These are phyloP conservation scores for Artemisia annua DNA, from an alignment of 129 eudicot genomes.

Conservation along the genomic window DNA sequence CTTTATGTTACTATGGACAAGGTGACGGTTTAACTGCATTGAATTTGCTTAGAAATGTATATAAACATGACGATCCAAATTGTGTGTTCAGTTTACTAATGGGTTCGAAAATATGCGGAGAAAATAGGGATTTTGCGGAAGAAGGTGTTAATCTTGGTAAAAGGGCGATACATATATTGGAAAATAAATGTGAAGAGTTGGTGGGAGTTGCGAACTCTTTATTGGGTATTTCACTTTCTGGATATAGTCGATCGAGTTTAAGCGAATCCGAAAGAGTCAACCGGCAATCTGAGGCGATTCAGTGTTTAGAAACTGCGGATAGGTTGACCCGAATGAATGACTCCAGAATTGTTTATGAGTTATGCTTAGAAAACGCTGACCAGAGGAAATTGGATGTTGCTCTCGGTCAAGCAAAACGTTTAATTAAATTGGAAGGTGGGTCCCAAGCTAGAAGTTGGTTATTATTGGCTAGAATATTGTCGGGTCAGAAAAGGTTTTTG, in stretches of 20 bases:
- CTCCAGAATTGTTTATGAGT: conserved; percentile 48
- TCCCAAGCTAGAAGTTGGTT: conserved; percentile 58
- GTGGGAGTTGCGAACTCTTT: conserved; percentile 58
- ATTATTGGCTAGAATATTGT: conserved; percentile 67
- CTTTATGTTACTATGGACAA: conserved; percentile 72
- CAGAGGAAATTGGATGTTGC: conserved; percentile 84
- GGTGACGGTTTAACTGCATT: conserved; percentile 63
- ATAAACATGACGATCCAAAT: conserved; percentile 48
- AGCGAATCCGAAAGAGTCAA: conserved; percentile 57
- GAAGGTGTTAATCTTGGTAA: conserved; percentile 63
- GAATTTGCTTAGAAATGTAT: conserved; percentile 54
- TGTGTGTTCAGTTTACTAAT: conserved; percentile 54
- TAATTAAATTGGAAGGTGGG: conserved; percentile 68
- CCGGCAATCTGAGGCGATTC: conserved; percentile 57
- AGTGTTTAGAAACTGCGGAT: conserved; percentile 57
- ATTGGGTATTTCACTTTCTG: conserved; percentile 65
- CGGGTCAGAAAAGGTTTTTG: conserved; percentile 63
- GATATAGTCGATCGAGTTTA: conserved; percentile 34
- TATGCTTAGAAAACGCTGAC: conserved; percentile 70
- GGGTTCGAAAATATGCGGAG: conserved; percentile 67
- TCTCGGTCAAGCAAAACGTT: conserved; percentile 52
- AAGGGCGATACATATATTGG: conserved; percentile 45
- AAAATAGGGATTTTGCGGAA: conserved; percentile 38
- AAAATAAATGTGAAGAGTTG: conserved; percentile 49
- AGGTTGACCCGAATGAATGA: conserved; percentile 57